Evolutionary conservation across 768 basidiomycete species (phyloP).

Genomic region (Boletus vinaceobasis): DNA sequence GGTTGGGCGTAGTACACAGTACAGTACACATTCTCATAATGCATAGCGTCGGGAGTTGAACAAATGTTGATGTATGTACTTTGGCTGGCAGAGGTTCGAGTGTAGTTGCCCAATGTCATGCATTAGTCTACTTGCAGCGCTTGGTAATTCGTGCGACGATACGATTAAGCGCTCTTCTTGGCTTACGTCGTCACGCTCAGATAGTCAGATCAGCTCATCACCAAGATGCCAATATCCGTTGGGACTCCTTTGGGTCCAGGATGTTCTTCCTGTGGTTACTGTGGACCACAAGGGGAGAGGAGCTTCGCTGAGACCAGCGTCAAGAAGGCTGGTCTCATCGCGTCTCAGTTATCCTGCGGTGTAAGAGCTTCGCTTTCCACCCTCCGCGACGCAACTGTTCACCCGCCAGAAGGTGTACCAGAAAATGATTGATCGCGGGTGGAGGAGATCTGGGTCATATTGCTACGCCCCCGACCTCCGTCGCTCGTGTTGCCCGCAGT

Average conservation of each 20-base stretch:
- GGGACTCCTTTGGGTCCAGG: constrained; percentile 25
- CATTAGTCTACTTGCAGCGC: too few species aligned
- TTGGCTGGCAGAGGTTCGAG: too few species aligned
- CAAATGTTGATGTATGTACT: too few species aligned
- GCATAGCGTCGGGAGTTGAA: too few species aligned
- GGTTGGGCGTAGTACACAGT: constrained; percentile 61
- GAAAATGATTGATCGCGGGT: constrained; percentile 79
- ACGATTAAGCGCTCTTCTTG: neutral
- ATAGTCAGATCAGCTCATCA: neutral
- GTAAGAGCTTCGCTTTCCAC: constrained; percentile 29
- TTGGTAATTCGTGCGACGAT: neutral
- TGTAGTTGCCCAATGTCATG: too few species aligned
- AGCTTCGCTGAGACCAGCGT: constrained; percentile 40
- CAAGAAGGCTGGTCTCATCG: constrained; percentile 47
- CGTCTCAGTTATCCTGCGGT: constrained; percentile 51
- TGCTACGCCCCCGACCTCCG: constrained; percentile 87
- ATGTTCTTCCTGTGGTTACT: constrained; percentile 63
- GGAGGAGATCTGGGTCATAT: constrained; percentile 79
- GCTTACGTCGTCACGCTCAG: neutral
- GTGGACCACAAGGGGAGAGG: constrained; percentile 50
- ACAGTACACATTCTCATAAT: neutral
- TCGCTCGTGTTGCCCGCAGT: constrained; percentile 87
- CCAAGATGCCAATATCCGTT: constrained; percentile 27
- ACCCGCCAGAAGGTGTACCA: constrained; percentile 59
- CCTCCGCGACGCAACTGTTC: neutral